Evolutionary conservation across 345 rosid species (phyloP).

Genomic region (Arabis hirsuta): DNA sequence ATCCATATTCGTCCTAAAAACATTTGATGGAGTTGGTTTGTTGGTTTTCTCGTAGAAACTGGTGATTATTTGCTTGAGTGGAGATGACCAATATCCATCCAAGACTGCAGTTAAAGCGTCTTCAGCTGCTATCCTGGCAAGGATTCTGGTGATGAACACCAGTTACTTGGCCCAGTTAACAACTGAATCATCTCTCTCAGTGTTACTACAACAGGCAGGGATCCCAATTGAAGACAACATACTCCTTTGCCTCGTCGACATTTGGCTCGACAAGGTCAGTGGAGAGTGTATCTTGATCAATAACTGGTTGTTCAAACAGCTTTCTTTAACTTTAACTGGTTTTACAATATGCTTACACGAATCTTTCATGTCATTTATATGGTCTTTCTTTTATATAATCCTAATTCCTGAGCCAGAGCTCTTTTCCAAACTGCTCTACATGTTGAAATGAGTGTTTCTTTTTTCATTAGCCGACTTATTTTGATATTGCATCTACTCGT

Average conservation of each 20-base stretch:
- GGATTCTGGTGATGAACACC: constrained; percentile 96
- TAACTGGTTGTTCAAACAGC: constrained; percentile 8
- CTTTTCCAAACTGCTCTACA: constrained; percentile 8
- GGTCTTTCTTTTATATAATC: neutral
- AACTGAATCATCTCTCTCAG: constrained; percentile 76
- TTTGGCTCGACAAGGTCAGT: constrained; percentile 97
- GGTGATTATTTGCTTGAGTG: constrained; percentile 78
- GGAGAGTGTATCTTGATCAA: constrained; percentile 16
- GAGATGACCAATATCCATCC: constrained; percentile 83
- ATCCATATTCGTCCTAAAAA: constrained; percentile 5
- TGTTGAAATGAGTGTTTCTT: constrained; percentile 18
- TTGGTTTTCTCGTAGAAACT: constrained; percentile 63
- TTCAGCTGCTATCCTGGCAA: constrained; percentile 86
- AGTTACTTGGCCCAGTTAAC: constrained; percentile 84
- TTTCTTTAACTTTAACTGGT: constrained; percentile 8
- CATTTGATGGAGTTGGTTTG: constrained; percentile 21
- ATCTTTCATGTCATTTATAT: constrained; percentile 5
- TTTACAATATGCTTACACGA: constrained; percentile 10
- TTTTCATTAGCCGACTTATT: constrained; percentile 26
- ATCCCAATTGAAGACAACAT: constrained; percentile 65
- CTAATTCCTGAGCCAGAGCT: neutral
- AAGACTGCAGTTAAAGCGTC: constrained; percentile 84
- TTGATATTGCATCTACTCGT: constrained; percentile 26
- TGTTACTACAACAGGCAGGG: constrained; percentile 80
- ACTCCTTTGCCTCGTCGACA: constrained; percentile 84